Conservation (phyloP, 2,329 filamentous ascomycete species). For the Fonsecaea nubica region DNA sequence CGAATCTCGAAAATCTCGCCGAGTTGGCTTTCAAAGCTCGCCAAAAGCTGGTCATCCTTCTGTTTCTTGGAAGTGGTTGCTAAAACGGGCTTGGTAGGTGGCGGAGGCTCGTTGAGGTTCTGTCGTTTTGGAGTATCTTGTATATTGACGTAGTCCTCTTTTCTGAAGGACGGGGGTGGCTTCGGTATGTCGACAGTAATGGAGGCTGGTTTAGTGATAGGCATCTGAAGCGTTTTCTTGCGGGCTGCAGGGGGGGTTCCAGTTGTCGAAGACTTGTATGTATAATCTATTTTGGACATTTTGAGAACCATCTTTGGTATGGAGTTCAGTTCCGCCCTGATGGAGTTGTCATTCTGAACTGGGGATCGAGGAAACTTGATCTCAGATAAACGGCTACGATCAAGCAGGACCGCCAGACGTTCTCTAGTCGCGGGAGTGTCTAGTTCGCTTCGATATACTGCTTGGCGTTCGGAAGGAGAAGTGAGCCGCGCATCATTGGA, state of each 20-base stretch:
- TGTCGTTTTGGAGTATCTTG: conserved; percentile 49
- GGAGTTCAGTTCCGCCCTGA: conserved; percentile 27
- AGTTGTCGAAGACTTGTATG: conserved; percentile 24
- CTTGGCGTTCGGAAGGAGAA: conserved; percentile 28
- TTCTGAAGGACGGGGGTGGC: conserved; percentile 49
- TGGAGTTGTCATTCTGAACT: conserved; percentile 20
- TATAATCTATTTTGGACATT: conserved; percentile 34
- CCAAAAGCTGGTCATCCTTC: conserved; percentile 76
- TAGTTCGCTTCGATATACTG: conserved; percentile 25
- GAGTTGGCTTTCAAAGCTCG: conserved; percentile 71
- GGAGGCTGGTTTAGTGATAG: conserved; percentile 14
- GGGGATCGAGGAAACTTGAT: conserved; percentile 34
- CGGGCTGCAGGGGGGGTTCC: conserved; percentile 11
- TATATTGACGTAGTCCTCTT: conserved; percentile 50
- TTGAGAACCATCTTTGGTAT: conserved; percentile 35
- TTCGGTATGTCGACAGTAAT: conserved; percentile 58
- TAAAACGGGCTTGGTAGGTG: conserved; percentile 64
- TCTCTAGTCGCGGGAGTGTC: conserved; percentile 30
- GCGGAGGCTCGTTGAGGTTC: conserved; percentile 62
- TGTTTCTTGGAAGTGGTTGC: conserved; percentile 77
- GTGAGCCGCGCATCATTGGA: conserved; percentile 28
- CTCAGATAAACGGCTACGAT: conserved; percentile 31
- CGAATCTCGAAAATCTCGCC: conserved; percentile 78
- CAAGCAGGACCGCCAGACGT: conserved; percentile 29
- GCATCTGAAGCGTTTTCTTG: conserved; percentile 26